Conservation (phyloP, 805 yeast species). For the Kazachstania viticola region DNA sequence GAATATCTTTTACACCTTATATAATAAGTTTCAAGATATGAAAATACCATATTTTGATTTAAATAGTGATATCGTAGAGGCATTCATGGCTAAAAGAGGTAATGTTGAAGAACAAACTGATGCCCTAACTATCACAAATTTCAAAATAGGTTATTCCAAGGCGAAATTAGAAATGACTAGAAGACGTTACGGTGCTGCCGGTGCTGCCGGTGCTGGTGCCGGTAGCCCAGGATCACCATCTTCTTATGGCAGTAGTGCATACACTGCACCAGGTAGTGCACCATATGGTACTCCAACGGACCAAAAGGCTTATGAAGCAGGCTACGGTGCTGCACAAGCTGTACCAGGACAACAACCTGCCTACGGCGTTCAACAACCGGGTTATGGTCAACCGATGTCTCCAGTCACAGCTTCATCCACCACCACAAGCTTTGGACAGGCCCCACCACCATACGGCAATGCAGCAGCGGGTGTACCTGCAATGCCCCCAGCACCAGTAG, state of each 20-base stretch:
- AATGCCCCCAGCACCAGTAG: slow-evolving; percentile 27
- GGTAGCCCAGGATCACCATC: slow-evolving; percentile 9
- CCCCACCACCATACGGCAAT: slow-evolving; percentile 21
- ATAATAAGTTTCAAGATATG: slow-evolving; percentile 86
- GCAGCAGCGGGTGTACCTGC: slow-evolving; percentile 29
- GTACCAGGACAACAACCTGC: slow-evolving; percentile 3
- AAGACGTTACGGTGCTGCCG: slow-evolving; percentile 48
- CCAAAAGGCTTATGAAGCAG: slow-evolving; percentile 10
- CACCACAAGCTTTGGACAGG: slow-evolving; percentile 1
- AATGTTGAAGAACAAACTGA: slow-evolving; percentile 84
- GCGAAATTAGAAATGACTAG: slow-evolving; percentile 72
- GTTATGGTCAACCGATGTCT: slow-evolving; percentile 4
- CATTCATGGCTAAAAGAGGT: slow-evolving; percentile 74
- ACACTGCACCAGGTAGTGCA: slow-evolving; percentile 9
- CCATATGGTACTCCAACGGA: slow-evolving; percentile 13
- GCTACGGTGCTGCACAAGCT: neutral
- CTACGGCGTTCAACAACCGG: slow-evolving; percentile 12
- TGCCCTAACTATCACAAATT: slow-evolving; percentile 79
- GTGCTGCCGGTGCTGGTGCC: slow-evolving; percentile 11
- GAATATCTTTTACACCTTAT: slow-evolving; percentile 88
- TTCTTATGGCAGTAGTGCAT: slow-evolving; percentile 14
- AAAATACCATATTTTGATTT: slow-evolving; percentile 94
- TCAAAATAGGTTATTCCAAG: slow-evolving; percentile 81
- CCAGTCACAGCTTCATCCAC: slow-evolving; percentile 6
- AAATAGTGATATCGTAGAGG: slow-evolving; percentile 69